Evolutionary conservation across 1,139 yeast genomes (phyloP).

Genomic region (Protomyces macrosporus): DNA sequence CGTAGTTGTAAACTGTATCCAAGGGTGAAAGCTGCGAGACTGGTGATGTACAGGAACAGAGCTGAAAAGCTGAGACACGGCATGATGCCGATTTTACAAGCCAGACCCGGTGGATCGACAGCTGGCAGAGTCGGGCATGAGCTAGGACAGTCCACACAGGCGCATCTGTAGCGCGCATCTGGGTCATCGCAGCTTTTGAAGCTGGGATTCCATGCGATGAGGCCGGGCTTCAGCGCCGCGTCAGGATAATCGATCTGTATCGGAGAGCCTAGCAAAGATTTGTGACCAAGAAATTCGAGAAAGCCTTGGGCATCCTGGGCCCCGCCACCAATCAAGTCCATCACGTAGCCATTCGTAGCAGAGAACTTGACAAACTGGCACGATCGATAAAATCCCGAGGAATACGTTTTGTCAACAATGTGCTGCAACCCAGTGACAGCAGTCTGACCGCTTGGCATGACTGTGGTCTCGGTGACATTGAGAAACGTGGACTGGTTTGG

Average conservation of each 20-base stretch:
- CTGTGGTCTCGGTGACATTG: conserved; percentile 54
- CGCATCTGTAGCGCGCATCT: conserved; percentile 59
- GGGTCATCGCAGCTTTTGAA: conserved; percentile 57
- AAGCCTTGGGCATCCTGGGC: conserved; percentile 69
- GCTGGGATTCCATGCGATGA: conserved; percentile 39
- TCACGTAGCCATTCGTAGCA: conserved; percentile 92
- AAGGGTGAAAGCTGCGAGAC: conserved; percentile 44
- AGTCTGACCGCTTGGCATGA: conserved; percentile 49
- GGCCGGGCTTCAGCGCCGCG: conserved; percentile 36
- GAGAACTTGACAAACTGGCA: conserved; percentile 87
- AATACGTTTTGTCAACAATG: conserved; percentile 56
- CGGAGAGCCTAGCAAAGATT: conserved; percentile 87
- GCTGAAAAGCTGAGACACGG: conserved; percentile 72
- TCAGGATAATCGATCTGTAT: conserved; percentile 75
- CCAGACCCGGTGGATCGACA: conserved; percentile 38
- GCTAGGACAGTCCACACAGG: conserved; percentile 82
- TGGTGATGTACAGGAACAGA: conserved; percentile 48
- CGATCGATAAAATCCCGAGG: conserved; percentile 65
- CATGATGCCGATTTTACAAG: conserved; percentile 56
- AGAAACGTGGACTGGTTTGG: conserved; percentile 74
- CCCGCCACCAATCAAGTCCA: conserved; percentile 97
- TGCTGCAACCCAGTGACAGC: conserved; percentile 70
- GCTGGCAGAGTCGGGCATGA: conserved; percentile 67
- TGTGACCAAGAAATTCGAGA: conserved; percentile 82
- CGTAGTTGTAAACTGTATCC: conserved; percentile 32